Evolutionary conservation across 2,329 filamentous ascomycete genomes (phyloP).

Genomic region (Trichoderma guizhouense): DNA sequence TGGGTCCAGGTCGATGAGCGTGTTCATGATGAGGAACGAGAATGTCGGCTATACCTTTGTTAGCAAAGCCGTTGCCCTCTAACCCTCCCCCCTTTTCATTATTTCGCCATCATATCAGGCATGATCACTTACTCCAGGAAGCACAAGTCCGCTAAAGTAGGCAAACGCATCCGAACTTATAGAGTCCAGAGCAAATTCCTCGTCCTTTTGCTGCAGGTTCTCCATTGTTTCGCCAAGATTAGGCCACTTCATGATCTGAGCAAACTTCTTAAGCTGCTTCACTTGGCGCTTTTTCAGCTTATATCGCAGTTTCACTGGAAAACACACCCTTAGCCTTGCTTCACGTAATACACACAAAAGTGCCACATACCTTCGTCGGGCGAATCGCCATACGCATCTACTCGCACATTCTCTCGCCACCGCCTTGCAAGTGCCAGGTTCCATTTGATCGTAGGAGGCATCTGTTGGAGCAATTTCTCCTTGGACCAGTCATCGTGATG

Average conservation of each 20-base stretch:
- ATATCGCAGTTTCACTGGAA: constrained; percentile 57
- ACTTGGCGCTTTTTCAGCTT: constrained; percentile 65
- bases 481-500: constrained; percentile 61
- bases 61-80: background rate
- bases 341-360: background rate
- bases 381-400: constrained; percentile 57
- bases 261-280: constrained; percentile 65
- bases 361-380: constrained; percentile 46
- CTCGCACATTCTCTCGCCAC: constrained; percentile 67
- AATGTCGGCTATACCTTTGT: constrained; percentile 48
- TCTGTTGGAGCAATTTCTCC: constrained; percentile 59
- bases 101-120: background rate
- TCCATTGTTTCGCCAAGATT: constrained; percentile 64
- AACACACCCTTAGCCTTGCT: background rate
- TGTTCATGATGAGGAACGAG: constrained; percentile 75
- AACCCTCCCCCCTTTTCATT: background rate
- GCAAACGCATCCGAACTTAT: constrained; percentile 71
- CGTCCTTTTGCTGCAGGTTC: constrained; percentile 57
- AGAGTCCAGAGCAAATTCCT: constrained; percentile 54
- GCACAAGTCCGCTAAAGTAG: constrained; percentile 70
- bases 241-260: constrained; percentile 72
- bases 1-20: constrained; percentile 70
- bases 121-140: constrained; percentile 58
- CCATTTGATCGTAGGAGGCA: constrained; percentile 70
- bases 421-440: constrained; percentile 68